Conservation (phyloP, 2,329 filamentous ascomycete genomes). For the Neopestalotiopsis sp. region DNA sequence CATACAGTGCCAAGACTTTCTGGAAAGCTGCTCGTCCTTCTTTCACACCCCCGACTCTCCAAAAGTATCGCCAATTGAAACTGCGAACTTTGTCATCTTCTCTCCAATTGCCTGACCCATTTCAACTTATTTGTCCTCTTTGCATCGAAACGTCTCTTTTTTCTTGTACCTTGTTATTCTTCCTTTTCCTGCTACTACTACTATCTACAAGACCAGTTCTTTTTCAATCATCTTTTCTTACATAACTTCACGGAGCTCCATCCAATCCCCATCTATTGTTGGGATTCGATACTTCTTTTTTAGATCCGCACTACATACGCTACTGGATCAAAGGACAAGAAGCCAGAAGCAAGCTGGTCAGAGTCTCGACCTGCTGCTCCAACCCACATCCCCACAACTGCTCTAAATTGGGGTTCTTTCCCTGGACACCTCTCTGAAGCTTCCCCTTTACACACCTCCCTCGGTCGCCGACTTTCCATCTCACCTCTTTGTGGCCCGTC, state of each 20-base stretch:
- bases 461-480: not conserved
- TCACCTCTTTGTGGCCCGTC: not conserved
- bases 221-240: too few species aligned
- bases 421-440: not conserved
- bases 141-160: not conserved
- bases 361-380: slow-evolving; percentile 8
- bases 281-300: not conserved
- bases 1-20: slow-evolving; percentile 14
- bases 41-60: not conserved
- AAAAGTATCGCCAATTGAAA: not conserved
- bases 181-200: too few species aligned
- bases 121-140: not conserved
- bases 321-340: not conserved
- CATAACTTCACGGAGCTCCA: too few species aligned
- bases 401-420: slow-evolving; percentile 7
- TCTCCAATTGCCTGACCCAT: not conserved
- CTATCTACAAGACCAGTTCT: not conserved
- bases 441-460: slow-evolving; percentile 7
- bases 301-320: not conserved
- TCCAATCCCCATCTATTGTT: too few species aligned
- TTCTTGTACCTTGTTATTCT: not conserved
- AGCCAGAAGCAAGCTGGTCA: not conserved
- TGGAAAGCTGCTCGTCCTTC: not conserved
- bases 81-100: not conserved
- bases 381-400: slow-evolving; percentile 10